A percentile compares a stretch with the other conserved stretches of the same genome.
These are phyloP conservation scores for Aphanocladium album DNA, from an alignment of 2,329 filamentous ascomycete genomes.

Conservation along the genomic window DNA sequence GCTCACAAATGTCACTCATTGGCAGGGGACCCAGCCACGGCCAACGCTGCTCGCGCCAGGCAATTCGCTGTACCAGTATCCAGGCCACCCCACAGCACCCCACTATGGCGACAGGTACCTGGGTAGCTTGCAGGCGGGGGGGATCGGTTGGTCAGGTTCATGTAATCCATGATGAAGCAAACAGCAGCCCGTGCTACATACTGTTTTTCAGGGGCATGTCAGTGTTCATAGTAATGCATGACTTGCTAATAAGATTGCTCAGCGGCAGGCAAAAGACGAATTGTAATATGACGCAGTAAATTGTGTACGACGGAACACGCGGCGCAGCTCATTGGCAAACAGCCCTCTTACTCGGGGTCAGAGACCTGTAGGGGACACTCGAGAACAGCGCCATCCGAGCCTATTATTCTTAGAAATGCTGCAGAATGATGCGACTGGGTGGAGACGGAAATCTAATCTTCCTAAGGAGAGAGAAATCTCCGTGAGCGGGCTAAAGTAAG, in stretches of 20 bases:
- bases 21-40: not conserved
- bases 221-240: no score
- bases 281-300: no score
- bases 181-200: not conserved
- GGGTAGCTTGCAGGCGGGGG: not conserved
- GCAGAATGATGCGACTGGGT: not conserved
- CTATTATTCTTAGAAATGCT: conserved; percentile 2
- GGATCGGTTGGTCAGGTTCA: conserved; percentile 11
- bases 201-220: not conserved
- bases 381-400: not conserved
- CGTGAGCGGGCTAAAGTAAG: not conserved
- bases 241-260: no score
- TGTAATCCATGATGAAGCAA: conserved; percentile 11
- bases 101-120: not conserved
- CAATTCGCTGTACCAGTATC: not conserved
- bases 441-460: not conserved
- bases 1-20: conserved; percentile 3
- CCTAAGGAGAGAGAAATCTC: not conserved
- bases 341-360: no score
- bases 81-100: not conserved
- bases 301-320: not conserved
- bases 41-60: no score
- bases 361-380: not conserved
- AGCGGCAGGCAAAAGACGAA: no score
- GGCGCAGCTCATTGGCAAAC: no score